Base-by-base conservation (phyloP, 2,329 filamentous ascomycete genomes). In the Penicillium fuscoglaucum region DNA sequence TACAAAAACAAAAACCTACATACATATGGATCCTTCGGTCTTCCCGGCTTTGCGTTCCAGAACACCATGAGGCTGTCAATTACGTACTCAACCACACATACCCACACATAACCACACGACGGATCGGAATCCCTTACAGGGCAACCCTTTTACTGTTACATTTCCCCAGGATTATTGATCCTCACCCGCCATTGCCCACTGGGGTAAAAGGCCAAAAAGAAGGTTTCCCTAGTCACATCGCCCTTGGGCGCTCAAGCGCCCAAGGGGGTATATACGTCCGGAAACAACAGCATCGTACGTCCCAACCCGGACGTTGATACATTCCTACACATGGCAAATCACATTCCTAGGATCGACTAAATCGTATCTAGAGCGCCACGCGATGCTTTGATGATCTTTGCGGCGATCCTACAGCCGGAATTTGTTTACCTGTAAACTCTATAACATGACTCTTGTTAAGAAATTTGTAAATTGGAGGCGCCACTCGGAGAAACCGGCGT, bases 301-400 rank as follows among this genome's bases (percentile, higher is more conserved):
- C 35, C 31, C 53, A 43, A 44, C 56, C 29, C 45, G 37, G 43
- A 45, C 26, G 15, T 13, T 45, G 55, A 55, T 60, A 39, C 60
- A 60, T 60, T 59, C 55, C 56, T 46, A 54, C 57, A 59, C 55
- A 62, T 61, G 60, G 58, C 35, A 49, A 49, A 33, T 50, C 57
- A 56, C 52, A 39, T 50, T 26, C 28, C 46, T 52, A 40, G 29
- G 29, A 63, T 65, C 60, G 60, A 60, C 56, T 56, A 54, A 46
- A 63, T 63, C 58, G 50, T n/a, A 57, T 58, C 44, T 45, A 12
- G 52, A 46, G 43, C 52, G 58, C 65, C 65, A 67, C 63, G 65
- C 65, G 63, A 61, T 39, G 41, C 59, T 52, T 43, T 24, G 63
- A 28, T 48, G 56, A 63, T 60, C 56, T 43, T 41, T 54, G 31